Base-by-base conservation (phyloP, 2,329 filamentous ascomycete genomes). In the Huntiella bhutanensis region DNA sequence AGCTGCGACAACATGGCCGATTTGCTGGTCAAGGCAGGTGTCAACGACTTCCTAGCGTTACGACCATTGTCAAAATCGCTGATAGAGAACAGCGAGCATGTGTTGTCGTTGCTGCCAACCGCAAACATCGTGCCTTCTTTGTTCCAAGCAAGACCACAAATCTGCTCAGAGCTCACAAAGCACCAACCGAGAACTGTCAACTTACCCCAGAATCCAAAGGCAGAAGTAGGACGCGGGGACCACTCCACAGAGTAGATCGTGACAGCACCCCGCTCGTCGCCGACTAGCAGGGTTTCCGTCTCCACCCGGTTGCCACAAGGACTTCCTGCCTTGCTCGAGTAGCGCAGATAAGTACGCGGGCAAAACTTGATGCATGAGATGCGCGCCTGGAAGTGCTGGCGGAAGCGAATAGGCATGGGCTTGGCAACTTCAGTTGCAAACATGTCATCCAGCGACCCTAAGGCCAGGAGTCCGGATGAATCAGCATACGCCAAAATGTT, bases 241-340 rank as follows among this genome's bases (percentile, higher is more conserved):
- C 88, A 96, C 59, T 96, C 87, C 6, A 98, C 68, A 1, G 80
- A 73, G 62, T 95, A 98, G 57, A 92, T 86, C 60, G 85, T 91
- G 3, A 96, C 65, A 48, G 78, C 77, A 0, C 91, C 91, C 32
- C 67, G 61, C 55, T 95, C 84, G 52, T 95, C 86, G 1, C 88
- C 84, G 4, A 94, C 78, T 0, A 93, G 69, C 11, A 98, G 68
- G 53, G 94, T 85, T 60, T 98, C 88, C 0, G 77, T 83, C 36
- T 71, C 59, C 2, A 82, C 77, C 1, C 66, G 60, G 10, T 67
- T 57, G 7, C 22, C 22, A 1, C 64, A 67, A 5, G 66, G 60
- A 19, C 62, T 64, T 40, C 60, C 56, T 4, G 64, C 67, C 52
- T 67, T 73, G 49, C 63, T 60, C 2, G 73, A 76, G n/a, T 62